Evolutionary conservation across 1,284 basidiomycete species (phyloP), one percentile per base, ranked within the genome.

Genomic region (Cutaneotrichosporon dermatis): DNA sequence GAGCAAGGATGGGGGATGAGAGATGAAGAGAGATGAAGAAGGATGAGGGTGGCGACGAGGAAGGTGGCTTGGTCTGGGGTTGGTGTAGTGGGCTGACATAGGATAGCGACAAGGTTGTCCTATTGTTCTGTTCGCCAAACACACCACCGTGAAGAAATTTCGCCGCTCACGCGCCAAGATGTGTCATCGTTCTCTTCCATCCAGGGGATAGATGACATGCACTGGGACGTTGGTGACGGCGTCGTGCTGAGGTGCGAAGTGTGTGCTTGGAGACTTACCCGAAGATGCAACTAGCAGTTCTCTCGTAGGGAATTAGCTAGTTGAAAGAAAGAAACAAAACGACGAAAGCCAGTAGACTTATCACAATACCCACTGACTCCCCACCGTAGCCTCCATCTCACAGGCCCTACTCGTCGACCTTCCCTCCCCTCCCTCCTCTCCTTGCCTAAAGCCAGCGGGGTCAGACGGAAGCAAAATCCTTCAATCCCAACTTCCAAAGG

Each of bases 261-360:
- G 25, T 25, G 25, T 25, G 25, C 25, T 25, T 25, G 25, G 25
- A 25, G 3, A 61, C 60, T 61, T 55, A 61, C 60, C 40, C 41
- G 49, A 54, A 51, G 60, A 57, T 55, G 56, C 60, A 61, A 61
- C 60, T 61, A 61, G 60, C 56, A 42, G 34, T 49, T 57, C 56
- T 51, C 53, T 54, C 15, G 49, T 49, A 39, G 43, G 40, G n/a
- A 39, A 51, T 40, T 48, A 54, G 53, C 59, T 61, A 61, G 59
- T 61, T 61, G 51, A 50, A 41, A 56, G 51, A 44, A 56, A 40
- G 51, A 53, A 52, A 54, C 36, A 25, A 13, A 16, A 8, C 6
- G 39, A 37, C 37, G n/a, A 39, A 25, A 25, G 25, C 25, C 25
- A 25, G 25, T 25, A 25, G 25, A 25, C 25, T 25, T 25, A 25